These are phyloP conservation scores for Williopsis jadinii DNA, from an alignment of 1,139 yeast species.

Conservation along the genomic window DNA sequence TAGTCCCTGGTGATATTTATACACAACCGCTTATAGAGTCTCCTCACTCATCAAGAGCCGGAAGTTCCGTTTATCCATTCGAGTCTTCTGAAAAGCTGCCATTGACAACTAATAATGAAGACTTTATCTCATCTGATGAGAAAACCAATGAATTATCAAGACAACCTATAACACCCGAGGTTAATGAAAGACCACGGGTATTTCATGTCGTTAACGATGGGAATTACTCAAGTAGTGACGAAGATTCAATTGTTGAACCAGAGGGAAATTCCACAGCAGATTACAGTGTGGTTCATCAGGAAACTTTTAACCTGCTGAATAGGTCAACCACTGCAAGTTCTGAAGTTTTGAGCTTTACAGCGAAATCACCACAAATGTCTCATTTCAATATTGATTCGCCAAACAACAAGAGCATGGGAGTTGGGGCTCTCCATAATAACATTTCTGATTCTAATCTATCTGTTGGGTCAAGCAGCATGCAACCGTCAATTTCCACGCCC, in stretches of 20 bases:
- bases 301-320: background rate
- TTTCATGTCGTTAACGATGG: constrained; percentile 21
- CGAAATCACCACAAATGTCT: constrained; percentile 24
- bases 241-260: constrained; percentile 3
- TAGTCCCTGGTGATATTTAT: too few relatives aligned
- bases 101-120: background rate
- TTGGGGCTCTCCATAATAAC: constrained; percentile 1
- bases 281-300: constrained; percentile 13
- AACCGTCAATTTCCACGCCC: constrained; percentile 2
- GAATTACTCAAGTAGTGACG: constrained; percentile 14
- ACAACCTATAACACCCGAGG: background rate
- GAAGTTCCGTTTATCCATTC: too few relatives aligned
- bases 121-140: background rate
- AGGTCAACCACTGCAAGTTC: constrained; percentile 10
- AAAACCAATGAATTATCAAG: background rate
- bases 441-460: constrained; percentile 5
- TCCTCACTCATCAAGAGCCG: too few relatives aligned
- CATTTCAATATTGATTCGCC: constrained; percentile 19
- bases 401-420: background rate
- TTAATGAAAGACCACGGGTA: constrained; percentile 3
- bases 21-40: too few relatives aligned
- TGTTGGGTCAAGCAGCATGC: background rate
- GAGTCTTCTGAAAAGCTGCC: too few relatives aligned
- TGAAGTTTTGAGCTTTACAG: constrained; percentile 24
- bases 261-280: constrained; percentile 6